Evolutionary conservation across 306 rosid genomes (phyloP), one percentile per base, ranked within the genome.

Genomic region (Ormosia semicastrata): DNA sequence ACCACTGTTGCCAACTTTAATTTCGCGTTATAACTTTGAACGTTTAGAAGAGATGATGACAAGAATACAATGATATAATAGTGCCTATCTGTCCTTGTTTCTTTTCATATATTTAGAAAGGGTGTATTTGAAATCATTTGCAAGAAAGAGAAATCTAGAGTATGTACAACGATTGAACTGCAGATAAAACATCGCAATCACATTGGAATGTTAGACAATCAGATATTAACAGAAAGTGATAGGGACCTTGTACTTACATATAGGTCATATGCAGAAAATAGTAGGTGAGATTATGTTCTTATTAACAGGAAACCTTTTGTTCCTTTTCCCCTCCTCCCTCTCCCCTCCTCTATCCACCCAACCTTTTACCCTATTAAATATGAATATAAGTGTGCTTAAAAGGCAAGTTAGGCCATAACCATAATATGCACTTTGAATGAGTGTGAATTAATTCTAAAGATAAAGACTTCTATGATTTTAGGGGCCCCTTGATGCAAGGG

Each of bases 141-240:
- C 62, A 67, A 39, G 63, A 32, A 82, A 68, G 71, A 53, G 64
- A 75, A 44, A 68, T 56, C 65, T 18, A 73, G 82, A 78, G 64
- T 66, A 74, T 82, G 63, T 77, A 71, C 72, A 81, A 85, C 53
- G 32, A 17, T 47, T 73, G 17, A 30, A 73, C 43, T 62, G 18
- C 62, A 34, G 88, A 53, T 84, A 46, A 29, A 77, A 78, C 80
- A 68, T 78, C 15, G 8, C 49, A 34, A 18, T 87, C 86, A 40
- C 75, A 13, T 7, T 53, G 49, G 76, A 62, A 65, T 15, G 73
- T 72, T 84, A 39, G 75, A 73, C 78, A 76, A 29, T 81, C 84
- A 73, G 82, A 71, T 47, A 66, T 70, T 83, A 84, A 81, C 86
- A 67, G 87, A 80, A 87, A 64, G 29, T 57, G 84, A 87, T 18